Conservation (phyloP, 257 asterid genomes). For the Dorcoceras hygrometricum region DNA sequence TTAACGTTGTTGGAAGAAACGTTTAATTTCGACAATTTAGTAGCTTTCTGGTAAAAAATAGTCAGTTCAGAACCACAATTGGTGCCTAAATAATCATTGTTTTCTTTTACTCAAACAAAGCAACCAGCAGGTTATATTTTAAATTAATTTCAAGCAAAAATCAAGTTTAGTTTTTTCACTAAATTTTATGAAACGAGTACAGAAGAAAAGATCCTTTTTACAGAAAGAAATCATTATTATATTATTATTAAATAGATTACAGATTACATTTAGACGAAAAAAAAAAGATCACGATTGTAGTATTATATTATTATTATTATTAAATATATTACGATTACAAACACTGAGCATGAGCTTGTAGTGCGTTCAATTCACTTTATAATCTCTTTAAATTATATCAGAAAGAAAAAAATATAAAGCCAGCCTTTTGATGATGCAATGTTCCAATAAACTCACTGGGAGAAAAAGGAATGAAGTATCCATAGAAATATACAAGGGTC, state of each 20-base stretch:
- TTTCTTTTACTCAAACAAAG: background rate
- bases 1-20: too few relatives aligned
- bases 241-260: too few relatives aligned
- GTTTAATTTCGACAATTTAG: background rate
- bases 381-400: slow-evolving; percentile 23
- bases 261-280: too few relatives aligned
- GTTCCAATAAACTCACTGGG: slow-evolving; percentile 3
- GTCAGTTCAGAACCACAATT: background rate
- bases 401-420: slow-evolving; percentile 4
- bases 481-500: slow-evolving; percentile 19
- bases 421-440: slow-evolving; percentile 26
- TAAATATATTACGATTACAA: background rate
- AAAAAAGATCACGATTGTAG: too few relatives aligned
- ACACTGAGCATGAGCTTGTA: slow-evolving; percentile 7
- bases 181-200: too few relatives aligned
- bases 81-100: background rate
- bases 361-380: slow-evolving; percentile 17
- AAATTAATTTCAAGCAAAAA: slow-evolving; percentile 4
- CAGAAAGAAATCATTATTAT: too few relatives aligned
- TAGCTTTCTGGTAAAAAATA: background rate
- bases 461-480: slow-evolving; percentile 18
- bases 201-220: too few relatives aligned
- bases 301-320: too few relatives aligned
- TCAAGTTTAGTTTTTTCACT: background rate
- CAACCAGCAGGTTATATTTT: too few relatives aligned